Conservation (phyloP, 192 early-diverging fungal genomes). For the Lunasporangiospora selenospora region DNA sequence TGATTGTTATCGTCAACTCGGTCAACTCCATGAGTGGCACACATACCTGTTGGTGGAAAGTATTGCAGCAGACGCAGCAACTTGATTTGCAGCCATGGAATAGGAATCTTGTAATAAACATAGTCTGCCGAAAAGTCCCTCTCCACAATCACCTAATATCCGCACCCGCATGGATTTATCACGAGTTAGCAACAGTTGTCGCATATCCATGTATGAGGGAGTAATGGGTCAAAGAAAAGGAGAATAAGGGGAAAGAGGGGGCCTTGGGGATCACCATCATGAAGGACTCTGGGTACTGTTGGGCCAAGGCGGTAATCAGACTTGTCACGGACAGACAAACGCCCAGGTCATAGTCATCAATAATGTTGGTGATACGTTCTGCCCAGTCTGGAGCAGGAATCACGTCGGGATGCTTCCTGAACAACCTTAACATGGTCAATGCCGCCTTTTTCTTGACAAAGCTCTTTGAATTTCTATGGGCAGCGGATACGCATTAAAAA, state of each 20-base stretch:
- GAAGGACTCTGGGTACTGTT: conserved; percentile 87
- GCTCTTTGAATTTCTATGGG: conserved; percentile 65
- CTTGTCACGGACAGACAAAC: conserved; percentile 85
- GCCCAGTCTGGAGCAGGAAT: conserved; percentile 91
- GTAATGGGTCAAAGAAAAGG: too few relatives aligned
- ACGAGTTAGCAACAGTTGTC: background rate
- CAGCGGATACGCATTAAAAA: conserved; percentile 14
- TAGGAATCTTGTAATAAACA: conserved; percentile 97
- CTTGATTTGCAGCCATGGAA: conserved; percentile 98
- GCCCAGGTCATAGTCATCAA: conserved; percentile 93
- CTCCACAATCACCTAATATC: conserved; percentile 79
- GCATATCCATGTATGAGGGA: too few relatives aligned
- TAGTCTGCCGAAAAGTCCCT: conserved; percentile 85
- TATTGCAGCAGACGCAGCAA: conserved; percentile 94
- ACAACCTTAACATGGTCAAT: conserved; percentile 87
- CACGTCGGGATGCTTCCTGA: conserved; percentile 88
- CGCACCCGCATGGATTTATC: conserved; percentile 10
- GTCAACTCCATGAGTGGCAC: too few relatives aligned
- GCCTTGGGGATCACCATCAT: conserved; percentile 79
- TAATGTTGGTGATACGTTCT: conserved; percentile 74
- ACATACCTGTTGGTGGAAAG: conserved; percentile 84
- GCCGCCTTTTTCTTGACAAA: conserved; percentile 99
- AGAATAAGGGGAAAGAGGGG: too few relatives aligned
- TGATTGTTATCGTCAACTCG: too few relatives aligned
- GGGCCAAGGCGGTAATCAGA: conserved; percentile 89